Conservation (phyloP, 805 yeast genomes). For the Scheffersomyces spartinae region DNA sequence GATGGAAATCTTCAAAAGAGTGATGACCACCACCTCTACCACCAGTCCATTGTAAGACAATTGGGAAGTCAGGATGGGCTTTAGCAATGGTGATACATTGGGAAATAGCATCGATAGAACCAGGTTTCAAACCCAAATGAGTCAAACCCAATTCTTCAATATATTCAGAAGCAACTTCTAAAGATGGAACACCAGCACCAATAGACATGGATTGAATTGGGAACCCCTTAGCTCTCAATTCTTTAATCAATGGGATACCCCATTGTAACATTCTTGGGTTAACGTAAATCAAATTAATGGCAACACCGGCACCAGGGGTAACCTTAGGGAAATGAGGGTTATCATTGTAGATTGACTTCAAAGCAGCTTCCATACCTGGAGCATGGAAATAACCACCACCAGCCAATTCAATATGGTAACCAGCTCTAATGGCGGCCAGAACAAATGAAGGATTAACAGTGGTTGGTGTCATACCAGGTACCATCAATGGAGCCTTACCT, state of each 20-base stretch:
- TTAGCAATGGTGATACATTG: constrained; percentile 85
- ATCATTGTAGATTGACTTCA: constrained; percentile 54
- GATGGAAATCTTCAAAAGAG: constrained; percentile 98
- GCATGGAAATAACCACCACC: constrained; percentile 97
- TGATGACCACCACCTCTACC: constrained; percentile 99
- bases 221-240: constrained; percentile 81
- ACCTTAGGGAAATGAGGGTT: too few species aligned
- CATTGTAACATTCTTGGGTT: constrained; percentile 97
- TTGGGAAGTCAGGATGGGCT: constrained; percentile 93
- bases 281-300: constrained; percentile 88
- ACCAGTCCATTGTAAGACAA: constrained; percentile 98
- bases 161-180: constrained; percentile 95
- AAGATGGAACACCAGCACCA: constrained; percentile 99
- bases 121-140: constrained; percentile 95
- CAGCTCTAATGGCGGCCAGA: constrained; percentile 88
- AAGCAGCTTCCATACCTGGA: constrained; percentile 57
- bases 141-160: constrained; percentile 86
- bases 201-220: constrained; percentile 93
- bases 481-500: constrained; percentile 93
- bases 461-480: constrained; percentile 99
- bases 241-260: constrained; percentile 94
- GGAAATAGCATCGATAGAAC: constrained; percentile 85
- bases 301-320: constrained; percentile 81
- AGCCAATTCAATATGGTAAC: constrained; percentile 94
- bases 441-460: constrained; percentile 93